Conservation (phyloP, 2,329 filamentous ascomycete species). For the Cladosporium cucumerinum region DNA sequence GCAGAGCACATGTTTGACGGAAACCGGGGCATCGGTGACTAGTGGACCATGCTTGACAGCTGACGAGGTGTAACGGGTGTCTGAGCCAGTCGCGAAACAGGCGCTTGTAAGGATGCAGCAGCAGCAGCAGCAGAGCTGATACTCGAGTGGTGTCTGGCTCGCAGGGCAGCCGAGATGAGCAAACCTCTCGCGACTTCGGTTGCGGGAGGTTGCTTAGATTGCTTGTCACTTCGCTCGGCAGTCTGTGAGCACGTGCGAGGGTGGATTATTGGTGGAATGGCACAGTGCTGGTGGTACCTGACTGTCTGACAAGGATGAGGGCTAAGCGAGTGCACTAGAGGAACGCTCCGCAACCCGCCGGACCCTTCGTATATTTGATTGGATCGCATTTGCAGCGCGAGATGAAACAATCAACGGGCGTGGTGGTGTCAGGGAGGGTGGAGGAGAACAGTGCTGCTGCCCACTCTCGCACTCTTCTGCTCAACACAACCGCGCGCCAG, state of each 20-base stretch:
- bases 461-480: background rate
- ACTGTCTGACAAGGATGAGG: background rate
- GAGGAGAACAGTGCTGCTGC: constrained; percentile 2
- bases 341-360: background rate
- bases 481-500: constrained; percentile 2
- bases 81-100: background rate
- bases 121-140: background rate
- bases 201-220: background rate
- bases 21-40: background rate
- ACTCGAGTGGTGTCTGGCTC: background rate
- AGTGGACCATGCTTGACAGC: background rate
- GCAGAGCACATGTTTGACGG: constrained; percentile 7
- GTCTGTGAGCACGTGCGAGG: background rate
- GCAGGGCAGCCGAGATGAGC: background rate
- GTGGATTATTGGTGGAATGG: background rate
- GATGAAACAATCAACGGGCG: constrained; percentile 4
- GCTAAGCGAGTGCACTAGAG: background rate
- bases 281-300: too few species aligned
- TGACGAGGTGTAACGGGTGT: constrained; percentile 4
- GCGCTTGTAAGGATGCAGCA: background rate
- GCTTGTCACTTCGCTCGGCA: background rate
- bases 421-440: constrained; percentile 1
- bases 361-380: background rate
- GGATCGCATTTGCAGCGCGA: constrained; percentile 3
- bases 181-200: background rate